These are phyloP conservation scores for Hygrocybe punicea DNA, from an alignment of 768 basidiomycete genomes.

Conservation along the genomic window DNA sequence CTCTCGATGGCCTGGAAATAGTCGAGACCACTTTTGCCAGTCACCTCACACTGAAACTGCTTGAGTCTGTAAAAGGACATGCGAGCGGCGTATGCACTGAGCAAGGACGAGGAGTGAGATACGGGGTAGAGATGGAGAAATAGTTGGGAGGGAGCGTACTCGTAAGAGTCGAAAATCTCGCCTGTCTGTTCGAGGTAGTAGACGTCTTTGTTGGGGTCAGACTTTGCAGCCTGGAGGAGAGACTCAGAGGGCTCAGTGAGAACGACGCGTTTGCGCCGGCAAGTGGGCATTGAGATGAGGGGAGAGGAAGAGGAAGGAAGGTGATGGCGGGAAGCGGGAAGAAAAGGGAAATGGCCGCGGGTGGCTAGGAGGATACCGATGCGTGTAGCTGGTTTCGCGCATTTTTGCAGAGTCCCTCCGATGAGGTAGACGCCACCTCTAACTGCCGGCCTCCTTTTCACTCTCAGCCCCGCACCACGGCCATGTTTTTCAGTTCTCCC, in stretches of 20 bases:
- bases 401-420: constrained; percentile 14
- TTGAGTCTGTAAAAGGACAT: constrained; percentile 93
- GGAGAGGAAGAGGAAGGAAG: constrained; percentile 32
- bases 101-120: constrained; percentile 17
- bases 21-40: constrained; percentile 88
- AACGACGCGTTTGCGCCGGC: constrained; percentile 85
- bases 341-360: constrained; percentile 53
- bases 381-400: constrained; percentile 30
- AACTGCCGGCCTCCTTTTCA: constrained; percentile 4
- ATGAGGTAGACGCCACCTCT: constrained; percentile 5
- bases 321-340: constrained; percentile 49
- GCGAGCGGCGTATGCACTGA: constrained; percentile 77
- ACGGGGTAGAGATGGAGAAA: constrained; percentile 24
- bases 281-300: constrained; percentile 65
- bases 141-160: constrained; percentile 55
- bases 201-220: constrained; percentile 70
- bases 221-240: constrained; percentile 61
- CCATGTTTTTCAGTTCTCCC: not conserved
- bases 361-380: constrained; percentile 60
- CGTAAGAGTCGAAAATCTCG: constrained; percentile 95
- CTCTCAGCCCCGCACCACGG: constrained; percentile 1
- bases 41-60: constrained; percentile 96
- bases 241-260: constrained; percentile 76
- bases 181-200: constrained; percentile 93
- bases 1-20: constrained; percentile 93